Evolutionary conservation across 306 rosid species (phyloP).

Genomic region (Lagenaria siceraria): DNA sequence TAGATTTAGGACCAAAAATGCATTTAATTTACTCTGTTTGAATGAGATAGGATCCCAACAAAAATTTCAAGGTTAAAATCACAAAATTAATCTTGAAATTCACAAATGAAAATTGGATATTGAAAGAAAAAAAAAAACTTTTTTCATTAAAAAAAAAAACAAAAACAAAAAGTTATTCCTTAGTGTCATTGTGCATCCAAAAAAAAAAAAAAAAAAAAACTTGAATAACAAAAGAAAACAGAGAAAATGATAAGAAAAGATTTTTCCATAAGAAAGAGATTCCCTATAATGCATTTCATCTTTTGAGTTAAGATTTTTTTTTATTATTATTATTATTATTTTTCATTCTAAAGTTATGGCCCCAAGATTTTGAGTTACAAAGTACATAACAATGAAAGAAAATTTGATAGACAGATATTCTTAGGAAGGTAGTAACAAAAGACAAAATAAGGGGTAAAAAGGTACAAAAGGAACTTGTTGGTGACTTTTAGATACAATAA

Average conservation of each 20-base stretch:
- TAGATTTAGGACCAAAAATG: neutral
- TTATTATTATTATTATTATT: no score
- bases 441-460: neutral
- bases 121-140: no score
- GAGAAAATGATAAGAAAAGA: neutral
- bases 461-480: neutral
- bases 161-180: neutral
- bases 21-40: neutral
- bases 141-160: no score
- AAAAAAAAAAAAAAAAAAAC: neutral
- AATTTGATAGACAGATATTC: constrained; percentile 6
- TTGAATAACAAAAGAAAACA: neutral
- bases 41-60: no score
- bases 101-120: no score
- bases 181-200: neutral
- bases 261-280: neutral
- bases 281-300: neutral
- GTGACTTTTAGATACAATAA: neutral
- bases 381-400: neutral
- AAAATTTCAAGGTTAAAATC: no score
- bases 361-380: neutral
- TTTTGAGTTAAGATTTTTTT: neutral
- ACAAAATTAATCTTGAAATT: no score
- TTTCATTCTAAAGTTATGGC: neutral
- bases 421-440: neutral